Evolutionary conservation across 2,329 filamentous ascomycete genomes (phyloP).

Genomic region (Phoma herbarum): DNA sequence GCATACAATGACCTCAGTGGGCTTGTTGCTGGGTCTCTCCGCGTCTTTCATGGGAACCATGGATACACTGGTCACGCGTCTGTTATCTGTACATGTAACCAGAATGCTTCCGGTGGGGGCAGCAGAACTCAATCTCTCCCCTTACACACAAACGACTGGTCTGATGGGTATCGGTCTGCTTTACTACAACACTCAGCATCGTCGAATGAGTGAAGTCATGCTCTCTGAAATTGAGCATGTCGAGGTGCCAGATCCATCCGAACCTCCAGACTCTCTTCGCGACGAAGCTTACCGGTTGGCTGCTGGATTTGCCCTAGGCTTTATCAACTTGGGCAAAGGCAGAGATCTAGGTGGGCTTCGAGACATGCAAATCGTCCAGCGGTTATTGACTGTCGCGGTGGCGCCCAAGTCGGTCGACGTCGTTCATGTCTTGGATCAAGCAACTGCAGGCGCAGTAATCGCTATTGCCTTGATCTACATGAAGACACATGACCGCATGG

Average conservation of each 20-base stretch:
- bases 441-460: conserved; percentile 90
- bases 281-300: conserved; percentile 97
- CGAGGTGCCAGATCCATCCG: conserved; percentile 76
- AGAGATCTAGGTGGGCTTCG: conserved; percentile 86
- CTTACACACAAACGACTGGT: conserved; percentile 91
- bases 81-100: conserved; percentile 95
- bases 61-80: conserved; percentile 91
- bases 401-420: conserved; percentile 90
- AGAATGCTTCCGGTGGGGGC: conserved; percentile 91
- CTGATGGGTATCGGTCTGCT: conserved; percentile 96
- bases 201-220: conserved; percentile 99
- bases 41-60: conserved; percentile 96
- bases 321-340: conserved; percentile 94
- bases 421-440: conserved; percentile 91
- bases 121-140: conserved; percentile 91
- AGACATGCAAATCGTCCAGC: conserved; percentile 92
- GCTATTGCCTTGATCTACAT: conserved; percentile 93
- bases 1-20: conserved; percentile 98
- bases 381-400: conserved; percentile 84
- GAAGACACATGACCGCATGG: conserved; percentile 88
- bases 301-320: conserved; percentile 89
- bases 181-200: conserved; percentile 94
- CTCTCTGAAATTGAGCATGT: conserved; percentile 94
- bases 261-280: conserved; percentile 77
- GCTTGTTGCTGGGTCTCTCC: conserved; percentile 88